These are phyloP conservation scores for Pseudozyma pruni DNA, from an alignment of 1,284 basidiomycete genomes.

Conservation along the genomic window DNA sequence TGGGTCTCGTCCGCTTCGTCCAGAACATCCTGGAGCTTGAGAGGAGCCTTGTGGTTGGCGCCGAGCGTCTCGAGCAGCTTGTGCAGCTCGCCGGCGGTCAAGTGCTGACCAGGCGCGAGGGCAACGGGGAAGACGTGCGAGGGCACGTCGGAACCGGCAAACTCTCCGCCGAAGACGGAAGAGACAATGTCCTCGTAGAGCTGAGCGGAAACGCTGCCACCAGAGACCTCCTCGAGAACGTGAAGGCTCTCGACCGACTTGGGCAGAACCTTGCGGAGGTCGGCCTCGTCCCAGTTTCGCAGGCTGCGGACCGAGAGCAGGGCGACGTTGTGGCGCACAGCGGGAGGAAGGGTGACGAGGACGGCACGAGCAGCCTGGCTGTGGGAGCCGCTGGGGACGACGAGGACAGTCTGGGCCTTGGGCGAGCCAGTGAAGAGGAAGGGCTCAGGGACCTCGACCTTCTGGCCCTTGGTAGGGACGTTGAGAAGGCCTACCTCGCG, in stretches of 20 bases:
- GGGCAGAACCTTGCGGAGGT: constrained; percentile 56
- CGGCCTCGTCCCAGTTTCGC: constrained; percentile 59
- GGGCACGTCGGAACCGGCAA: constrained; percentile 34
- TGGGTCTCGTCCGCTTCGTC: constrained; percentile 41
- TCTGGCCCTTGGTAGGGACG: constrained; percentile 56
- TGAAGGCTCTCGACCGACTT: constrained; percentile 56
- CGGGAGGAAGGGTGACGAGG: constrained; percentile 50
- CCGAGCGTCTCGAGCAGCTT: constrained; percentile 50
- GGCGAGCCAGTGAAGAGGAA: constrained; percentile 64
- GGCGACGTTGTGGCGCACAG: constrained; percentile 53
- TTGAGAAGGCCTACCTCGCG: constrained; percentile 57
- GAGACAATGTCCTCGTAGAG: constrained; percentile 60
- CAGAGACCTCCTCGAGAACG: constrained; percentile 62
- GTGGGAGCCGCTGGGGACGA: constrained; percentile 63
- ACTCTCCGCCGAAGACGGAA: constrained; percentile 45
- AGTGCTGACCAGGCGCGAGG: constrained; percentile 50
- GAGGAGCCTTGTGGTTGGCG: constrained; percentile 21
- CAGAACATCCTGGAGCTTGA: constrained; percentile 47
- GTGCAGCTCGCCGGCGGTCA: constrained; percentile 50
- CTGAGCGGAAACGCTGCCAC: constrained; percentile 43
- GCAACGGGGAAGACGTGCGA: constrained; percentile 50
- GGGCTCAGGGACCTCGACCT: constrained; percentile 74
- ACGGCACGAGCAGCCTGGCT: constrained; percentile 58
- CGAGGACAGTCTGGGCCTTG: constrained; percentile 56
- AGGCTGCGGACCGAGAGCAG: constrained; percentile 59